Conservation (phyloP, 257 asterid genomes). For the Nicotiana paniculata region DNA sequence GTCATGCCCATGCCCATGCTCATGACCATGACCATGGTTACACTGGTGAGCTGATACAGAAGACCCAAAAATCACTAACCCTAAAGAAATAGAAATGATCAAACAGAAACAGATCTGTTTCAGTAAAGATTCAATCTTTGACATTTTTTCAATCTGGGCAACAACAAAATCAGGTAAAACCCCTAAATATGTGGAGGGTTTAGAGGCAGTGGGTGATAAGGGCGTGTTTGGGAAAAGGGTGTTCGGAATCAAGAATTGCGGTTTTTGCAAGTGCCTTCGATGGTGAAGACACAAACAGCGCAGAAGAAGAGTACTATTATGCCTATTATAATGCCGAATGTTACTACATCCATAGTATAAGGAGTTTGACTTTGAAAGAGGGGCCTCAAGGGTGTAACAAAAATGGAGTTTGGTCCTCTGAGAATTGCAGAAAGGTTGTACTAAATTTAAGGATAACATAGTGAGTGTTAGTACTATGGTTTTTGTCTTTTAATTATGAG, state of each 20-base stretch:
- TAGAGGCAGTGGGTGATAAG: neutral
- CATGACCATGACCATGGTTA: slow-evolving; percentile 35
- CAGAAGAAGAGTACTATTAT: slow-evolving; percentile 69
- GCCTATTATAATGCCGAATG: slow-evolving; percentile 87
- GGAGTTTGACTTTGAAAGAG: neutral
- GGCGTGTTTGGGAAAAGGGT: slow-evolving; percentile 25
- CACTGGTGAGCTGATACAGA: slow-evolving; percentile 39
- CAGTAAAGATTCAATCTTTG: neutral
- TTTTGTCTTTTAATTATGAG: neutral
- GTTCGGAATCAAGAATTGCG: slow-evolving; percentile 31
- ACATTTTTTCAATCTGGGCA: neutral
- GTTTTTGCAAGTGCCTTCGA: slow-evolving; percentile 82
- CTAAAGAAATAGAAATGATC: neutral
- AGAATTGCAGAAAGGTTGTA: slow-evolving; percentile 1
- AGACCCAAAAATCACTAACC: neutral
- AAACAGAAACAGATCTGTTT: slow-evolving; percentile 16
- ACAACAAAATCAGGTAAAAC: neutral
- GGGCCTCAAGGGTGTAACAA: neutral
- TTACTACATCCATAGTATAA: slow-evolving; percentile 57
- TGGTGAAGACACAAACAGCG: slow-evolving; percentile 62
- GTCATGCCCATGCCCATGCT: slow-evolving; percentile 3
- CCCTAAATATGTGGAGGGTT: neutral
- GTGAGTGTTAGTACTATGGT: neutral
- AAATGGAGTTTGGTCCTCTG: neutral
- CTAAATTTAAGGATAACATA: neutral